phyloP scores from a whole-genome alignment of 495 filamentous ascomycete genomes.

The Chaetomium tenue region DNA sequence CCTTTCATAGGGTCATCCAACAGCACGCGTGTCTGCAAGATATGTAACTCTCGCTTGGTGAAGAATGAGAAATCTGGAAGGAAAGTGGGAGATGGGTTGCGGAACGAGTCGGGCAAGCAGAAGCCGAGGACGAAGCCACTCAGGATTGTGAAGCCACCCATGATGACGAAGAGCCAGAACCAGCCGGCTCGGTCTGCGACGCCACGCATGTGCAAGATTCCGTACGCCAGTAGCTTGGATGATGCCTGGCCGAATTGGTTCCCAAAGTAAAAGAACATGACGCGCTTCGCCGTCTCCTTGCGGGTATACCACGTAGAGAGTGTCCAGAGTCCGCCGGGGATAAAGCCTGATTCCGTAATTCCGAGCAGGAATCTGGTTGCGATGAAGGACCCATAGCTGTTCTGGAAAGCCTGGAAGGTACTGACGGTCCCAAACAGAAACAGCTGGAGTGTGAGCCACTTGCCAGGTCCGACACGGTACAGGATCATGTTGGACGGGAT shows the following conservation, averaged over 20 bases:
- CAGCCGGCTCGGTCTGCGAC: conserved; percentile 53
- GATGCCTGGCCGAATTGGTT: conserved; percentile 53
- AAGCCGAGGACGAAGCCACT: conserved; percentile 52
- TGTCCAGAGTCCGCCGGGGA: conserved; percentile 60
- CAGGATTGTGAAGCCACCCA: conserved; percentile 55
- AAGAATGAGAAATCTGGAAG: conserved; percentile 40
- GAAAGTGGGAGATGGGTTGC: conserved; percentile 45
- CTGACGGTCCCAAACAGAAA: conserved; percentile 58
- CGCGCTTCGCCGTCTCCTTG: conserved; percentile 55
- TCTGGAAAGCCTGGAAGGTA: conserved; percentile 59
- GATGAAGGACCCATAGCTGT: conserved; percentile 49
- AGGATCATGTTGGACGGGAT: conserved; percentile 60
- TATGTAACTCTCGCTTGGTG: conserved; percentile 39
- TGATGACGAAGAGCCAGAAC: conserved; percentile 60
- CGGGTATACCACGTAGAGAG: conserved; percentile 62
- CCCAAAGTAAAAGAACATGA: conserved; percentile 59
- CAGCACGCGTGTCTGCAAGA: conserved; percentile 39
- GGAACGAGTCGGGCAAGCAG: conserved; percentile 54
- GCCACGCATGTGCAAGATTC: conserved; percentile 45
- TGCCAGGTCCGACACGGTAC: conserved; percentile 56
- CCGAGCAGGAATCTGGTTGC: conserved; percentile 54
- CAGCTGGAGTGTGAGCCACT: conserved; percentile 59
- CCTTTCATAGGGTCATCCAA: conserved; percentile 43
- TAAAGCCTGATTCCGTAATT: conserved; percentile 57
- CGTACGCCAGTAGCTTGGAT: conserved; percentile 38